These are phyloP conservation scores for Diutina siamensis DNA, from an alignment of 1,139 yeast genomes.

Conservation along the genomic window DNA sequence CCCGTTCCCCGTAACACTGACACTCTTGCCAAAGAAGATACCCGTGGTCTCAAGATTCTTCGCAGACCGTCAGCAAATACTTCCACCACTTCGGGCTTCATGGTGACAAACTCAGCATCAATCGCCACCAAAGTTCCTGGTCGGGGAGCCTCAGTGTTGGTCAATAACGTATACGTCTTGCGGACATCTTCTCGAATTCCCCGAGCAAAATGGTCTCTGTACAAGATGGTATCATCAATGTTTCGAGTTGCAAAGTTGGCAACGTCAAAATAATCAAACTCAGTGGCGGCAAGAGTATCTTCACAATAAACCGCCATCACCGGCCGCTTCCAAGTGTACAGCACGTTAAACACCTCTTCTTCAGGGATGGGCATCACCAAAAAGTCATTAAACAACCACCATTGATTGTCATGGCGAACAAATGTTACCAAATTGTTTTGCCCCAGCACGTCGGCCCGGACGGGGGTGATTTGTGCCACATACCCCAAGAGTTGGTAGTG, in stretches of 20 bases:
- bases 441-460: slow-evolving; percentile 8
- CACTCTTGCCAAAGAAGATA: slow-evolving; percentile 74
- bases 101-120: slow-evolving; percentile 91
- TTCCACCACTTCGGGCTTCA: slow-evolving; percentile 73
- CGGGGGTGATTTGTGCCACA: slow-evolving; percentile 54
- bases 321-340: slow-evolving; percentile 76
- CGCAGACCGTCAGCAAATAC: slow-evolving; percentile 57
- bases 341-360: slow-evolving; percentile 60
- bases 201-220: slow-evolving; percentile 68
- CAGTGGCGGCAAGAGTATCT: slow-evolving; percentile 13
- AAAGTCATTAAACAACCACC: slow-evolving; percentile 90
- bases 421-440: slow-evolving; percentile 50
- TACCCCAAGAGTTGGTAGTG: slow-evolving; percentile 53
- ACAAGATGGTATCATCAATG: slow-evolving; percentile 41
- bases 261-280: slow-evolving; percentile 14
- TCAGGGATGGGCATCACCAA: slow-evolving; percentile 70
- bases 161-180: slow-evolving; percentile 54
- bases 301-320: slow-evolving; percentile 60
- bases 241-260: slow-evolving; percentile 32
- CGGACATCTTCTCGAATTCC: slow-evolving; percentile 49
- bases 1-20: slow-evolving; percentile 79
- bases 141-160: slow-evolving; percentile 56
- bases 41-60: slow-evolving; percentile 61
- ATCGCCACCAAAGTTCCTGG: slow-evolving; percentile 78
- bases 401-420: slow-evolving; percentile 34